phyloP scores from a whole-genome alignment of 306 rosid species.

The Psophocarpus tetragonolobus region DNA sequence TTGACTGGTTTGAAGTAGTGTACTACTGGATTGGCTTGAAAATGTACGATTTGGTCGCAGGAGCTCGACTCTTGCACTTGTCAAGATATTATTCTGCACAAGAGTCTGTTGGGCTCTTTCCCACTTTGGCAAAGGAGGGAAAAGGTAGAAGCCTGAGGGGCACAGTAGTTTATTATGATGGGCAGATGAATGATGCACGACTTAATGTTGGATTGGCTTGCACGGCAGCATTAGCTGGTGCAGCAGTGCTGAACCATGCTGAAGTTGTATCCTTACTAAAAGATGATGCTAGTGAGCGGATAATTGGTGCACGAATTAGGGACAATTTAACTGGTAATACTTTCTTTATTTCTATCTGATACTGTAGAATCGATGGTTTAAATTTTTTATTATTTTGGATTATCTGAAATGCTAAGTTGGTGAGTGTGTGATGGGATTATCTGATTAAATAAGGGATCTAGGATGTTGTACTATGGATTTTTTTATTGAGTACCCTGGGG shows the following conservation, averaged over 20 bases:
- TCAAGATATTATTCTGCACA: slow-evolving; percentile 76
- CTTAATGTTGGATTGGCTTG: slow-evolving; percentile 84
- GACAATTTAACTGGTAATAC: slow-evolving; percentile 72
- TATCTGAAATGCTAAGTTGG: not conserved
- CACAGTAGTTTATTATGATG: slow-evolving; percentile 83
- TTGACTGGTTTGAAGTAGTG: slow-evolving; percentile 77
- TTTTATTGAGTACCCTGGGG: not conserved
- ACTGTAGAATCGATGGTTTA: not conserved
- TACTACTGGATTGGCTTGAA: slow-evolving; percentile 86
- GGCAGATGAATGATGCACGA: slow-evolving; percentile 89
- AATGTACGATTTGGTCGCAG: slow-evolving; percentile 80
- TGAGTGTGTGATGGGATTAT: not conserved
- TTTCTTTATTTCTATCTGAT: not conserved
- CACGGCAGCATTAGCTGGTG: slow-evolving; percentile 84
- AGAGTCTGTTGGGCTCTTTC: slow-evolving; percentile 76
- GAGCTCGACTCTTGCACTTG: slow-evolving; percentile 67
- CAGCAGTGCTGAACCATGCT: slow-evolving; percentile 76
- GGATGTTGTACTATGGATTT: not conserved
- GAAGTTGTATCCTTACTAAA: slow-evolving; percentile 70
- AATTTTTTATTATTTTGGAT: not conserved
- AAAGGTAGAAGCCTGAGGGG: slow-evolving; percentile 67
- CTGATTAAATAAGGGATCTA: not conserved
- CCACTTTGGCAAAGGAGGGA: slow-evolving; percentile 74
- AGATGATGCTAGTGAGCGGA: slow-evolving; percentile 58
- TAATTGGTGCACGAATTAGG: slow-evolving; percentile 72